Percentiles rank a stretch among this genome's conserved stretches.
Evolutionary conservation across 306 rosid species (phyloP).

Genomic region (Sicyos edulis): DNA sequence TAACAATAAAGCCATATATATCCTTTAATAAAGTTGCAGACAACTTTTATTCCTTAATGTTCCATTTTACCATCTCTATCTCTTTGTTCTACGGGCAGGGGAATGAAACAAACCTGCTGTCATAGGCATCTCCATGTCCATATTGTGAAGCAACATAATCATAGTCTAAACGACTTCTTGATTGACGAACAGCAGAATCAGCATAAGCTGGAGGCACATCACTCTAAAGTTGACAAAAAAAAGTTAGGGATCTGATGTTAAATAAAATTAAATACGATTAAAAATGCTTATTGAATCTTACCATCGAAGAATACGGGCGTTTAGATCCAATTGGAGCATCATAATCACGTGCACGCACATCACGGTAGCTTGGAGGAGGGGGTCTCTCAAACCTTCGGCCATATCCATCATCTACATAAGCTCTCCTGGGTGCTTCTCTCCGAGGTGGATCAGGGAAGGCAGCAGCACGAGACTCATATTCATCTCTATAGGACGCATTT

Average conservation of each 20-base stretch:
- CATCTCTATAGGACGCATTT: constrained; percentile 67
- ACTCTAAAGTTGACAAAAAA: constrained; percentile 38
- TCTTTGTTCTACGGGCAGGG: background rate
- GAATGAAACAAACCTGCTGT: constrained; percentile 55
- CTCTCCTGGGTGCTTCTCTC: constrained; percentile 65
- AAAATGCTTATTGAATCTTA: constrained; percentile 27
- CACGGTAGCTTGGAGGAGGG: constrained; percentile 73
- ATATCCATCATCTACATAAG: constrained; percentile 80
- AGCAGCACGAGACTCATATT: constrained; percentile 61
- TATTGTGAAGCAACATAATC: constrained; percentile 71
- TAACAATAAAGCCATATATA: background rate
- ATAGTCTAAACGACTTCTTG: constrained; percentile 78
- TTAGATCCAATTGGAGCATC: constrained; percentile 70
- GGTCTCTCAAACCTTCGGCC: constrained; percentile 73
- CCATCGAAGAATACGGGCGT: constrained; percentile 70
- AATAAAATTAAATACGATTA: background rate
- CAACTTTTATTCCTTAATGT: background rate
- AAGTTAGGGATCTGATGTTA: background rate
- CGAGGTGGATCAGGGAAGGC: constrained; percentile 62
- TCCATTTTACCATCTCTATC: background rate
- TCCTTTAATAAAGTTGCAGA: background rate
- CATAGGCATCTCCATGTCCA: constrained; percentile 74
- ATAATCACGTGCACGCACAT: constrained; percentile 66
- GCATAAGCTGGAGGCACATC: constrained; percentile 73
- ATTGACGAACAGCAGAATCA: constrained; percentile 65